Evolutionary conservation across 1,284 basidiomycete species (phyloP).

Genomic region (Sanghuangporus baumii): DNA sequence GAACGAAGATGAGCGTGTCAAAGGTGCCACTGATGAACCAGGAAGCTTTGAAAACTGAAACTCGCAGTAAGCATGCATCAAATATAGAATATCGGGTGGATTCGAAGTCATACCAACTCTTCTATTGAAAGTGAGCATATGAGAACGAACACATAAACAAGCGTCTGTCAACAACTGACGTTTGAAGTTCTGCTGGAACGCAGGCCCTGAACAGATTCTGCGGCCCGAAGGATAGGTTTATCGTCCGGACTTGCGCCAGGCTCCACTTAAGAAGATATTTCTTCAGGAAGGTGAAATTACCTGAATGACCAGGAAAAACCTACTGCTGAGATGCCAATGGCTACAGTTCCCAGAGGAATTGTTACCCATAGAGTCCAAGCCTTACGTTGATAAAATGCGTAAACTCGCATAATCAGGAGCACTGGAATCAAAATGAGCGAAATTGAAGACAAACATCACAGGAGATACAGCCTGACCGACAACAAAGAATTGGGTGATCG

Average conservation of each 20-base stretch:
- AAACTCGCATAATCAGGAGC: constrained; percentile 11
- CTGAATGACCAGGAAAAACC: neutral
- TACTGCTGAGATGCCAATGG: constrained; percentile 8
- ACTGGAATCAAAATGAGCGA: neutral
- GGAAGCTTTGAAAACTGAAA: constrained; percentile 9
- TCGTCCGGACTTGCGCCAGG: neutral
- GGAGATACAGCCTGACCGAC: neutral
- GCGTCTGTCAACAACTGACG: neutral
- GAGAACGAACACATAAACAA: neutral
- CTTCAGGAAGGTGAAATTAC: neutral
- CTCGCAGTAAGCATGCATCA: neutral
- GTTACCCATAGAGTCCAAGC: constrained; percentile 13
- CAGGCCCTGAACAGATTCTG: constrained; percentile 8
- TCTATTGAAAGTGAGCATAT: neutral
- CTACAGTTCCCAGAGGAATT: neutral
- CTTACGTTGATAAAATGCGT: constrained; percentile 8
- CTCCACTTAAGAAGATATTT: neutral
- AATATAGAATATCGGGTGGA: neutral
- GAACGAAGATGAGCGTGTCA: constrained; percentile 6
- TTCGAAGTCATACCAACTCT: neutral
- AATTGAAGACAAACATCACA: neutral
- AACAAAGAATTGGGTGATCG: constrained; percentile 8
- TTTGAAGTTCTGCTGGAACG: constrained; percentile 1
- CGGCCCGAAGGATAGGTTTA: constrained; percentile 7
- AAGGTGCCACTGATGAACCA: constrained; percentile 9